Base-by-base conservation (phyloP, 2,329 filamentous ascomycete species). In the Phoma sp. region DNA sequence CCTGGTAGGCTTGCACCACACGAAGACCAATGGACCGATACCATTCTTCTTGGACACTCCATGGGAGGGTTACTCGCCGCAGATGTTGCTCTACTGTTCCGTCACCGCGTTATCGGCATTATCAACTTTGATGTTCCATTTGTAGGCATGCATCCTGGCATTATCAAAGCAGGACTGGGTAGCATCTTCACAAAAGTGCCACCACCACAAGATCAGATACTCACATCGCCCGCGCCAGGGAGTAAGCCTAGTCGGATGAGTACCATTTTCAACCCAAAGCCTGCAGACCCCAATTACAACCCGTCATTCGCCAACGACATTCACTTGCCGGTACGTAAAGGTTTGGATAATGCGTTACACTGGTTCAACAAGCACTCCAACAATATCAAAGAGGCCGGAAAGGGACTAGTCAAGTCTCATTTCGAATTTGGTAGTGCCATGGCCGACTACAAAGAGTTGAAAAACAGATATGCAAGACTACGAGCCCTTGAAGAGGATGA, bases 81-180 rank as follows among this genome's bases (percentile, higher is more conserved):
- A 1, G 93, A 97, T 65, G 84, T 96, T 21, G 86, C 86, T 2
- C 78, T 96, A 37, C 82, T 89, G 72, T 85, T 90, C 61, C 87
- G 86, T 59, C 91, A 96, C 76, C 84, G 86, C 9, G 89, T 96
- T 33, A 75, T 96, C 25, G 93, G 93, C 0, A 87, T 87, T 4
- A 80, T 97, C 50, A 90, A 90, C 50, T 88, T 96, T 42, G 93
- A 97, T 74, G 89, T 90, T 0, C 93, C 93, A 0, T 92, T 96
- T 53, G 80, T 96, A 5, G 93, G 93, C 3, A 88, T 97, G 70
- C 92, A 97, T 74, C 92, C 92, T 1, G 90, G 93, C 5, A 89
- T 97, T 34, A 84, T 96, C 34, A 84, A 87, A n/a, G 90, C 90
- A 30, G 91, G 92, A 2, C 83, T 96, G 47, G 84, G 87, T 2